These are phyloP conservation scores for Gracilariopsis chorda DNA, from an alignment of 23 red algal genomes.

Conservation along the genomic window DNA sequence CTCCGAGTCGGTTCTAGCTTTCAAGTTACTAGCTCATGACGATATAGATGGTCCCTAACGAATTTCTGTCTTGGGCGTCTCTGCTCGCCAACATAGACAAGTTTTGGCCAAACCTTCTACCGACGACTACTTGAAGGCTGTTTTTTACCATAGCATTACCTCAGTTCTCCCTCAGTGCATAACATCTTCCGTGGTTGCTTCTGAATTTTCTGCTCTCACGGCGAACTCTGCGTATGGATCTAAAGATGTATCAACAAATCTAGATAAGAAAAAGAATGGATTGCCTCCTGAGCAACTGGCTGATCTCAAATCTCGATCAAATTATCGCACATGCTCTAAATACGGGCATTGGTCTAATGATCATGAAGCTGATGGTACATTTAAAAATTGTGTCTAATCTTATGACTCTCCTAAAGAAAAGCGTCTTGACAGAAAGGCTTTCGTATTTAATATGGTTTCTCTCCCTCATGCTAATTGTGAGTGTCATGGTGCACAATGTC, in stretches of 20 bases:
- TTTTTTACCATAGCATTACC: background rate
- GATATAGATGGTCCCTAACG: background rate
- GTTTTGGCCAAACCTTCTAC: background rate
- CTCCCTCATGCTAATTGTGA: no score
- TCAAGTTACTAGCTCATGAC: background rate
- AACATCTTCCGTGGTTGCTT: no score
- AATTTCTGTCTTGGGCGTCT: background rate
- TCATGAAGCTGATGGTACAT: background rate
- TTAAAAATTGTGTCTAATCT: no score
- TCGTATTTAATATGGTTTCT: no score
- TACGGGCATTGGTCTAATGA: background rate
- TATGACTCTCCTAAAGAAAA: no score
- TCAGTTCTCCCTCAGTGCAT: slow-evolving; percentile 3
- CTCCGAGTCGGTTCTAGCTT: background rate
- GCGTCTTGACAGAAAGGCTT: no score
- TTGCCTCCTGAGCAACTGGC: background rate
- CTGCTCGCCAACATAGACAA: background rate
- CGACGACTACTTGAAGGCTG: slow-evolving; percentile 19
- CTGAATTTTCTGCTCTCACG: no score
- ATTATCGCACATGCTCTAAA: background rate
- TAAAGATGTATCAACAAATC: no score
- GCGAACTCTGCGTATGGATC: no score
- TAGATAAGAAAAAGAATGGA: no score
- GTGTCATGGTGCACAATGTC: no score
- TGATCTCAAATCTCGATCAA: background rate